Base-by-base conservation (phyloP, 2,329 filamentous ascomycete species). In the Metarhizium guizhouense region DNA sequence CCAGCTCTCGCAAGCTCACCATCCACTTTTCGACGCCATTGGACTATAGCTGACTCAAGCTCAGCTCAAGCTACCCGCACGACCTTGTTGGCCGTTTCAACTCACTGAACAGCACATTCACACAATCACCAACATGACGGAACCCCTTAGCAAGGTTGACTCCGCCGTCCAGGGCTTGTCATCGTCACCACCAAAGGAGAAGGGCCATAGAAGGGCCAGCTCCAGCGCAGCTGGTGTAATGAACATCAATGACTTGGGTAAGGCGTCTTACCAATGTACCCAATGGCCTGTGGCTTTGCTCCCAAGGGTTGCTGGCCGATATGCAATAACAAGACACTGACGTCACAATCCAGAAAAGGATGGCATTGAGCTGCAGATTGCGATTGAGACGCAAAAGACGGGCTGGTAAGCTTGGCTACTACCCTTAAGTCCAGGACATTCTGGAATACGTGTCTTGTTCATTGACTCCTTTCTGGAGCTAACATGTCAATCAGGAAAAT, bases 211-310 rank as follows among this genome's bases (percentile, higher is more conserved):
- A 64, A 83, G 90, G 74, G 76, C 79, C 60, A 91, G 89, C 71
- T 93, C 89, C 55, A 83, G 80, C 67, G 81, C 81, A 49, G 79
- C 86, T 59, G 89, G 87, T 63, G 71, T 73, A n/a, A 65, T 67
- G 60, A 95, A 91, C 74, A 87, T 96, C 74, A 84, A 85, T 64
- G 92, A 96, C 63, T 81, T 96, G 61, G 86, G 91, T 95, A 80
- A 73, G 85, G 73, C 8, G 14, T 18, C 30, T 6, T n/a, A 45
- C n/a, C n/a, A 20, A 11, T 5, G 25, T 25, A 25, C 25, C 3
- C 25, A 4, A 25, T 25, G 25, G 25, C 25, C 4, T 25, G 25
- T 25, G 25, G 3, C 25, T 25, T 25, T 20, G 6, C n/a, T 34
- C 18, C 18, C n/a, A 18, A 45, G 16, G n/a, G 16, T 20, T 45